A percentile compares a stretch with the other conserved stretches of the same genome.
Conservation (phyloP, 805 yeast genomes). For the Metschnikowia lachancei region DNA sequence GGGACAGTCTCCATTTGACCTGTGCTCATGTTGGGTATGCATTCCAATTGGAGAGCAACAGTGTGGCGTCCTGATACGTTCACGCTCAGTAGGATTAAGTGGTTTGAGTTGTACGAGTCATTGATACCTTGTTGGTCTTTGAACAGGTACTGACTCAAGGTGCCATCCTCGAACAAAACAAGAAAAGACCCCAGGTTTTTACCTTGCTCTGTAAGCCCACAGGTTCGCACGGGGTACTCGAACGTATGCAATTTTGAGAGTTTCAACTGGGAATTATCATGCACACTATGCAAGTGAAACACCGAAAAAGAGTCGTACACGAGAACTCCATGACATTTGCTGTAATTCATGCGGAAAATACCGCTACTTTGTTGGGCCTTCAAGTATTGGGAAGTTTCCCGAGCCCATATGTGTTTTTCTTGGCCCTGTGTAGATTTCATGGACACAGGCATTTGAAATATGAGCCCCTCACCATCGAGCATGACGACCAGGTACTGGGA, state of each 20-base stretch:
- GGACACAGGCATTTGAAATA: slow-evolving; percentile 6
- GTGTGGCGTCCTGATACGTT: slow-evolving; percentile 1
- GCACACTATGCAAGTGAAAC: neutral
- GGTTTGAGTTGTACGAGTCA: slow-evolving; percentile 5
- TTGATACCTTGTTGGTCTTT: neutral
- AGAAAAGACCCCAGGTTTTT: neutral
- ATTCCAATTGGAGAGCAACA: slow-evolving; percentile 8
- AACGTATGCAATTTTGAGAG: slow-evolving; percentile 4
- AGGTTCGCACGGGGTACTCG: neutral
- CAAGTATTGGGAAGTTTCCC: neutral
- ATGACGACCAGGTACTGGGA: slow-evolving; percentile 3
- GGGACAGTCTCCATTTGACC: slow-evolving; percentile 2
- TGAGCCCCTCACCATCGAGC: slow-evolving; percentile 6
- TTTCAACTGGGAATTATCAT: neutral
- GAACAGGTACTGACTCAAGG: slow-evolving; percentile 1
- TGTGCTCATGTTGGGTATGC: slow-evolving; percentile 1
- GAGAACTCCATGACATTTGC: neutral
- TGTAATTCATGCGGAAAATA: neutral
- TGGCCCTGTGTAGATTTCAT: neutral
- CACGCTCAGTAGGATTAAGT: slow-evolving; percentile 8
- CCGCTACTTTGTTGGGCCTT: slow-evolving; percentile 4
- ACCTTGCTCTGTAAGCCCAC: neutral
- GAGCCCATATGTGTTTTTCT: neutral
- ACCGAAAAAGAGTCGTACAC: slow-evolving; percentile 4
- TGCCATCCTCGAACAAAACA: slow-evolving; percentile 10